Conservation (phyloP, 768 basidiomycete species). For the Hygrophorus russula region DNA sequence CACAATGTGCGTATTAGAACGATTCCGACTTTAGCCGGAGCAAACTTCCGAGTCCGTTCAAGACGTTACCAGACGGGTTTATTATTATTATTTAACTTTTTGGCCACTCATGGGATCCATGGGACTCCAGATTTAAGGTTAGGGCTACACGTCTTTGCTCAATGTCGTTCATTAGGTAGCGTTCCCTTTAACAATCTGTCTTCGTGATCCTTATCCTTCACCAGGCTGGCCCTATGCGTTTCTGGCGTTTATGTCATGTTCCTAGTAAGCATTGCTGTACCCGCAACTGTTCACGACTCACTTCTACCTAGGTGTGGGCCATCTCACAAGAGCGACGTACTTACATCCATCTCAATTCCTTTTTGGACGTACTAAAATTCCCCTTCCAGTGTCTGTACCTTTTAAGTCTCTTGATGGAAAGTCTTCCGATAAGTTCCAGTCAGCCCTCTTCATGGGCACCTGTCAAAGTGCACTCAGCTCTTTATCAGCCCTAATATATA, state of each 20-base stretch:
- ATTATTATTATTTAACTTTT: too few species aligned
- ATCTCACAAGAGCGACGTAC: slow-evolving; percentile 89
- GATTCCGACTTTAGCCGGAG: too few species aligned
- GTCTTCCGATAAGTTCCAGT: slow-evolving; percentile 67
- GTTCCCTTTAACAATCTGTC: not conserved
- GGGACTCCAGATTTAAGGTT: slow-evolving; percentile 11
- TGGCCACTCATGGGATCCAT: too few species aligned
- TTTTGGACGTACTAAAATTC: slow-evolving; percentile 1
- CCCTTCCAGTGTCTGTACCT: slow-evolving; percentile 62
- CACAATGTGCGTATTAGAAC: too few species aligned
- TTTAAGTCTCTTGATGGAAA: slow-evolving; percentile 60
- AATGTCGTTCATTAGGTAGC: slow-evolving; percentile 17
- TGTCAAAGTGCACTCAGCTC: slow-evolving; percentile 75
- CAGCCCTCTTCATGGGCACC: slow-evolving; percentile 75
- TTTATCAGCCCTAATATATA: slow-evolving; percentile 67
- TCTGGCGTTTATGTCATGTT: slow-evolving; percentile 91
- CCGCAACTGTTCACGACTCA: slow-evolving; percentile 5
- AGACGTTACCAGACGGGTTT: too few species aligned
- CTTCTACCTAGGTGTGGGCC: slow-evolving; percentile 60
- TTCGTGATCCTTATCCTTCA: not conserved
- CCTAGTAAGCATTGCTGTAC: slow-evolving; percentile 38
- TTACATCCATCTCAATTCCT: slow-evolving; percentile 12
- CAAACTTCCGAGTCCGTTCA: too few species aligned
- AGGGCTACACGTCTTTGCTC: slow-evolving; percentile 15
- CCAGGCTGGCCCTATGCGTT: slow-evolving; percentile 65